These are phyloP conservation scores for Colletotrichum tropicicola DNA, from an alignment of 2,329 filamentous ascomycete species.

Conservation along the genomic window DNA sequence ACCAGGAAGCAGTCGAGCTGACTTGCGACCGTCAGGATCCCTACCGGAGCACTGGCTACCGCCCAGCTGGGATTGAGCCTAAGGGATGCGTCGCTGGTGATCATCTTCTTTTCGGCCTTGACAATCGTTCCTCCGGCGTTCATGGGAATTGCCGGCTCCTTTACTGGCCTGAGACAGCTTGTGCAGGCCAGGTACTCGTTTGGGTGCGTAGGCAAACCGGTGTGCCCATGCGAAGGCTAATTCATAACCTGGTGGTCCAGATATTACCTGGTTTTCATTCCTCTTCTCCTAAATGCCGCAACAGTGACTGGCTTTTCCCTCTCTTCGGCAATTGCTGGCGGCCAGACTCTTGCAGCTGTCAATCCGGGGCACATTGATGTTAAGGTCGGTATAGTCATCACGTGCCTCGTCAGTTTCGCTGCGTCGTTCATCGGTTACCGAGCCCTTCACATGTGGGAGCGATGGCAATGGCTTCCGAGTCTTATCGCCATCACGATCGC, in stretches of 20 bases:
- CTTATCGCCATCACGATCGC: slow-evolving; percentile 60
- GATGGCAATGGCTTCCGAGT: slow-evolving; percentile 66
- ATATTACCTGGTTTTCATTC: slow-evolving; percentile 58
- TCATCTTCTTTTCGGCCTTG: slow-evolving; percentile 66
- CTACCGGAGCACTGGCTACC: slow-evolving; percentile 68
- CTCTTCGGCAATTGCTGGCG: slow-evolving; percentile 64
- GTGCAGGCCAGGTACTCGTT: slow-evolving; percentile 70
- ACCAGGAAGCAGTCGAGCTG: not conserved
- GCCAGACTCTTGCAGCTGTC: slow-evolving; percentile 59
- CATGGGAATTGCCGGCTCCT: slow-evolving; percentile 62
- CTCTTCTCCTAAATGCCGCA: slow-evolving; percentile 63
- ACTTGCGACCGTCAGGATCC: slow-evolving; percentile 49
- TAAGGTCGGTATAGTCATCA: slow-evolving; percentile 65
- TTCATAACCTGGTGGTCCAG: slow-evolving; percentile 34
- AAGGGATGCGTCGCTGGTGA: slow-evolving; percentile 64
- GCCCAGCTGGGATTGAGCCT: slow-evolving; percentile 61
- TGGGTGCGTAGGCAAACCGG: slow-evolving; percentile 53
- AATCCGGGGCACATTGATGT: slow-evolving; percentile 54
- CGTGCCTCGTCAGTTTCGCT: slow-evolving; percentile 59
- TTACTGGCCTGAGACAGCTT: slow-evolving; percentile 67
- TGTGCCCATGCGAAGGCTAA: not conserved
- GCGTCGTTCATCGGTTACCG: slow-evolving; percentile 65
- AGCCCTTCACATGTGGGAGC: slow-evolving; percentile 62
- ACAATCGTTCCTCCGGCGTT: slow-evolving; percentile 64
- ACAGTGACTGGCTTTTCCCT: slow-evolving; percentile 67